Percentiles rank a stretch among this genome's conserved stretches.
Evolutionary conservation across 1,139 yeast genomes (phyloP).

Genomic region (Candida anutae): DNA sequence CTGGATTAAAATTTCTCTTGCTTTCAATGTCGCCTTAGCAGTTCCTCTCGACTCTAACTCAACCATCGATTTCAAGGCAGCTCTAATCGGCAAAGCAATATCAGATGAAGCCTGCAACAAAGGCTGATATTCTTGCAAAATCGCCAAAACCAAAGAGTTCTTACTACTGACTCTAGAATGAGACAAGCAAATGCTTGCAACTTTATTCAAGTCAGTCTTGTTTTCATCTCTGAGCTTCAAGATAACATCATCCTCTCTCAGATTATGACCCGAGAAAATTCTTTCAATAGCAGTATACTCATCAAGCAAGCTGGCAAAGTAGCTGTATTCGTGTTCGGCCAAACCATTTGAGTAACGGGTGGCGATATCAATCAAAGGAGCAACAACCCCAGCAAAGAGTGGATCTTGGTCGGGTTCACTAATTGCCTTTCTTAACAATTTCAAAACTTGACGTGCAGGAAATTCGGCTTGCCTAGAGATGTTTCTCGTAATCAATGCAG

Average conservation of each 20-base stretch:
- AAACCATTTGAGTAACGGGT: conserved; percentile 67
- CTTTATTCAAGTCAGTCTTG: conserved; percentile 67
- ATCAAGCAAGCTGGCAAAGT: conserved; percentile 60
- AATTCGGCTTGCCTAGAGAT: conserved; percentile 69
- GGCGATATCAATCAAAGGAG: conserved; percentile 69
- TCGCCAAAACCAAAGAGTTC: conserved; percentile 81
- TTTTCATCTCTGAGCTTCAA: conserved; percentile 81
- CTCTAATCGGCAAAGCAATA: conserved; percentile 64
- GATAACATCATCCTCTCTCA: conserved; percentile 81
- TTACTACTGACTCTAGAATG: conserved; percentile 92
- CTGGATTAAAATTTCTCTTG: conserved; percentile 92
- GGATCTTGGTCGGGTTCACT: conserved; percentile 44
- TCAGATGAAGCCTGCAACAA: conserved; percentile 59
- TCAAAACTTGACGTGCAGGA: conserved; percentile 81
- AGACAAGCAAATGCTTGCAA: conserved; percentile 66
- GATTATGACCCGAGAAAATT: conserved; percentile 65
- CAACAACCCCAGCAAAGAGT: conserved; percentile 50
- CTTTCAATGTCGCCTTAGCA: conserved; percentile 92
- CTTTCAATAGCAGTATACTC: conserved; percentile 73
- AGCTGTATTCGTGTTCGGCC: conserved; percentile 73
- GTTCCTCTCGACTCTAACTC: conserved; percentile 85
- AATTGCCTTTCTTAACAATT: conserved; percentile 50
- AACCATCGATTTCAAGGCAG: conserved; percentile 67
- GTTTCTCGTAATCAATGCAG: conserved; percentile 59
- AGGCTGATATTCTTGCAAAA: conserved; percentile 75